Conservation (phyloP, 2,329 filamentous ascomycete species). For the Xylaria sp. region DNA sequence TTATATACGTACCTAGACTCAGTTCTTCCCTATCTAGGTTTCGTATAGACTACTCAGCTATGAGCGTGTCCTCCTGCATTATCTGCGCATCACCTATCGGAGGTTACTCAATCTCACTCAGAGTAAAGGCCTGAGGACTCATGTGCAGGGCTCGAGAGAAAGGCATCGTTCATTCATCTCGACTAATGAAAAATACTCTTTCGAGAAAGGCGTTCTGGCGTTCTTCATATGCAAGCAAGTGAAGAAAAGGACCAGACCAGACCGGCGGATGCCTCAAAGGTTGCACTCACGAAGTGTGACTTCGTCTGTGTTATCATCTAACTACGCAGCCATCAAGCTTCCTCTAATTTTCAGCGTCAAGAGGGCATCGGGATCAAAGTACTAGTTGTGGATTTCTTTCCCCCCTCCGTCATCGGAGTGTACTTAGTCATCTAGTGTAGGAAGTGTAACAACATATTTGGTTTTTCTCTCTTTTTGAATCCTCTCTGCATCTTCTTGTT, state of each 20-base stretch:
- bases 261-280: not conserved
- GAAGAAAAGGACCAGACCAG: not conserved
- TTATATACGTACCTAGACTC: not conserved
- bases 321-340: not conserved
- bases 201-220: not conserved
- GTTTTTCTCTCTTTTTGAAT: not conserved
- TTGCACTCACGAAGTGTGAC: not conserved
- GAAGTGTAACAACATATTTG: not conserved
- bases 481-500: not conserved
- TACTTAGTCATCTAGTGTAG: conserved; percentile 11
- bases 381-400: not conserved
- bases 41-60: not conserved
- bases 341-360: not conserved
- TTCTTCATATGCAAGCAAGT: not conserved
- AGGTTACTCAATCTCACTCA: not conserved
- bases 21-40: not conserved
- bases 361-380: conserved; percentile 1
- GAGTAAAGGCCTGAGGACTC: not conserved
- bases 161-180: not conserved
- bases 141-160: not conserved
- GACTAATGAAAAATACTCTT: not conserved
- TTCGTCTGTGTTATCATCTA: not conserved
- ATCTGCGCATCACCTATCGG: not conserved
- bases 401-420: not conserved
- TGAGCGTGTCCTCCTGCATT: not conserved